Percentiles rank a stretch among this genome's conserved stretches.
Conservation (phyloP, 1,284 basidiomycete species). For the Melampsora occidentalis region DNA sequence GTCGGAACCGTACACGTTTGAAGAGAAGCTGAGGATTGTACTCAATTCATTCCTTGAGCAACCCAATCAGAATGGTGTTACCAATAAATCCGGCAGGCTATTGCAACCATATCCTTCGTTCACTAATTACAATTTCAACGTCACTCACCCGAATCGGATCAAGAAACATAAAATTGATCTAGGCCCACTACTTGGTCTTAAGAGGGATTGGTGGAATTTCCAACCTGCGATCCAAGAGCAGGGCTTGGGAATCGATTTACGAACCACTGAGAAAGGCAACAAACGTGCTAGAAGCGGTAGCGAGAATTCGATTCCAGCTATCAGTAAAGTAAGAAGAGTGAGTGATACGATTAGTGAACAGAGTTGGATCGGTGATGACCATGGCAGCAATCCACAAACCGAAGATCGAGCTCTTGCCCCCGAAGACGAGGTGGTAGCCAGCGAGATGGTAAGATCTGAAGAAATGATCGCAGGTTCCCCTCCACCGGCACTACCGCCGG, state of each 20-base stretch:
- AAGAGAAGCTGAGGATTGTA: slow-evolving; percentile 20
- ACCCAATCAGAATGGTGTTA: not conserved
- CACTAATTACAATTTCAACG: not conserved
- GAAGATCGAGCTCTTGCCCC: not conserved
- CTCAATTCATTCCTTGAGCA: slow-evolving; percentile 31
- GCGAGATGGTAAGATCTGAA: not conserved
- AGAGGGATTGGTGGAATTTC: slow-evolving; percentile 38
- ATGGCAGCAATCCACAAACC: not conserved
- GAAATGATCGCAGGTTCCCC: not conserved
- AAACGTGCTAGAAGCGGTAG: slow-evolving; percentile 36
- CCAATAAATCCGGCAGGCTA: too few relatives aligned
- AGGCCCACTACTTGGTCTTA: slow-evolving; percentile 37
- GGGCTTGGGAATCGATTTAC: not conserved
- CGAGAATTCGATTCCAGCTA: not conserved
- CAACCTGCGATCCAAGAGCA: not conserved
- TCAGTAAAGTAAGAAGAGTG: slow-evolving; percentile 30
- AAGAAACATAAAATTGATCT: slow-evolving; percentile 35
- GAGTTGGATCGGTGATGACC: not conserved
- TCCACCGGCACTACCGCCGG: not conserved
- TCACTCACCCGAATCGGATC: slow-evolving; percentile 18
- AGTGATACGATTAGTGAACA: slow-evolving; percentile 31
- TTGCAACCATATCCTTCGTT: too few relatives aligned
- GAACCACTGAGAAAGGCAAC: not conserved
- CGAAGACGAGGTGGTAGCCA: not conserved
- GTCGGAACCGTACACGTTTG: slow-evolving; percentile 32